phyloP scores from a whole-genome alignment of 768 basidiomycete genomes.

The Rhodotorula babjevae region DNA sequence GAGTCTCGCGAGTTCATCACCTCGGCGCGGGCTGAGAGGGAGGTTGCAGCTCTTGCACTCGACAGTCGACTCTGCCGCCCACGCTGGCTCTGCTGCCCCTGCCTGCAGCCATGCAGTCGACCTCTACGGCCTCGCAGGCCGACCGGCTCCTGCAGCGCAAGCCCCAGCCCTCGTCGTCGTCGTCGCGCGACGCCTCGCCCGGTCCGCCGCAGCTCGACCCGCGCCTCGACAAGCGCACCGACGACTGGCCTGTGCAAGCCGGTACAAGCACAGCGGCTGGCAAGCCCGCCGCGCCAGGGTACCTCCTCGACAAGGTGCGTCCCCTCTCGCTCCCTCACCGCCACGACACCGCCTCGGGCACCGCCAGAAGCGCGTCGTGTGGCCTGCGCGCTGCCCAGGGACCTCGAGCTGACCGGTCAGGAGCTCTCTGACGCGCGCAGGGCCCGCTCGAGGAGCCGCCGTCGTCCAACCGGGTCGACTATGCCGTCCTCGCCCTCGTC shows the following conservation, averaged over 20 bases:
- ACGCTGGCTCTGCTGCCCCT: slow-evolving; percentile 1
- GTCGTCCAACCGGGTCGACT: slow-evolving; percentile 19
- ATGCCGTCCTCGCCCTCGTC: slow-evolving; percentile 17
- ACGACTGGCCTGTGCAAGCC: slow-evolving; percentile 4
- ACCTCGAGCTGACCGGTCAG: too few species aligned
- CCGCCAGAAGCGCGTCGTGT: too few species aligned
- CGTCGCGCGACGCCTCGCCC: neutral
- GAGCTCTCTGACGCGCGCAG: neutral
- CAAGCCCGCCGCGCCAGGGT: neutral
- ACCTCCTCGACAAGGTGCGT: slow-evolving; percentile 28
- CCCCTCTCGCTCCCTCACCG: too few species aligned
- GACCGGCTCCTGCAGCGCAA: slow-evolving; percentile 15
- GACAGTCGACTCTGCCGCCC: too few species aligned
- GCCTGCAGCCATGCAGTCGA: neutral
- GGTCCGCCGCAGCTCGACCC: slow-evolving; percentile 1
- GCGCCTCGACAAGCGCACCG: slow-evolving; percentile 26
- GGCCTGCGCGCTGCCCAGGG: too few species aligned
- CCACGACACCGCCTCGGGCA: too few species aligned
- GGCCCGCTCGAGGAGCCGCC: slow-evolving; percentile 23
- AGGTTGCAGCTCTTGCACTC: too few species aligned
- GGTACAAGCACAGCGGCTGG: neutral
- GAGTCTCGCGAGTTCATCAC: too few species aligned
- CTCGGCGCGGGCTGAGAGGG: too few species aligned
- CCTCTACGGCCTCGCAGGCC: neutral
- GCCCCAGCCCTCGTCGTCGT: neutral